Evolutionary conservation across 2,329 filamentous ascomycete genomes (phyloP).

Genomic region (Ophidiomyces ophidiicola): DNA sequence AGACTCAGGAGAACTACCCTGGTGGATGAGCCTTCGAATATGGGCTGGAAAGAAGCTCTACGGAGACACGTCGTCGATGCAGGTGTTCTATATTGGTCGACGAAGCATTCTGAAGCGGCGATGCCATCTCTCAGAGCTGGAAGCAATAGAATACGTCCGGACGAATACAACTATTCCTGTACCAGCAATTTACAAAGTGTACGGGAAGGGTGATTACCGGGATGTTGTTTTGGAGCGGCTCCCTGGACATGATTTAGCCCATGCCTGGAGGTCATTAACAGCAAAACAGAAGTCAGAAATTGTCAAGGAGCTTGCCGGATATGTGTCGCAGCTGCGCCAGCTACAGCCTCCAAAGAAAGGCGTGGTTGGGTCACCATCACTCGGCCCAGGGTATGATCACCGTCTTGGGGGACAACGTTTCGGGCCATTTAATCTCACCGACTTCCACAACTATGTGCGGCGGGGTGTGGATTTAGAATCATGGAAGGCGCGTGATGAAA

Average conservation of each 20-base stretch:
- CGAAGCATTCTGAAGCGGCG: conserved; percentile 6
- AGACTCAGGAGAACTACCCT: not conserved
- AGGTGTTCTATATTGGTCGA: conserved; percentile 4
- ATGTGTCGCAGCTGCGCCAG: conserved; percentile 7
- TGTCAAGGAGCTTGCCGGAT: conserved; percentile 8
- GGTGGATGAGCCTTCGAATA: conserved; percentile 1
- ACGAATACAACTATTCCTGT: conserved; percentile 9
- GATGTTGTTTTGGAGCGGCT: conserved; percentile 5
- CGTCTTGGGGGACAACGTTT: conserved; percentile 2
- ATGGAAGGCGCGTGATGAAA: conserved; percentile 3
- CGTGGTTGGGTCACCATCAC: conserved; percentile 5
- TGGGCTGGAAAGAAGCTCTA: conserved; percentile 1
- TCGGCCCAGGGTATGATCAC: conserved; percentile 1
- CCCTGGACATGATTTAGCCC: conserved; percentile 2
- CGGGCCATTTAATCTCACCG: conserved; percentile 4
- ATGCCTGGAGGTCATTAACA: conserved; percentile 5
- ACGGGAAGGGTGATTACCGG: conserved; percentile 3
- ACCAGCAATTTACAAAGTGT: conserved; percentile 7
- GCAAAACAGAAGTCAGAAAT: conserved; percentile 5
- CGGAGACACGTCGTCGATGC: not conserved
- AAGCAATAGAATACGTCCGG: conserved; percentile 8
- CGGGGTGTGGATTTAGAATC: conserved; percentile 3
- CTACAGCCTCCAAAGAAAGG: conserved; percentile 9
- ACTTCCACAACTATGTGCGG: conserved; percentile 3
- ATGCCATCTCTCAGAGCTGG: conserved; percentile 3